Percentiles rank a stretch among this genome's conserved stretches.
phyloP scores from a whole-genome alignment of 306 rosid genomes.

The Cicer judaicum region DNA sequence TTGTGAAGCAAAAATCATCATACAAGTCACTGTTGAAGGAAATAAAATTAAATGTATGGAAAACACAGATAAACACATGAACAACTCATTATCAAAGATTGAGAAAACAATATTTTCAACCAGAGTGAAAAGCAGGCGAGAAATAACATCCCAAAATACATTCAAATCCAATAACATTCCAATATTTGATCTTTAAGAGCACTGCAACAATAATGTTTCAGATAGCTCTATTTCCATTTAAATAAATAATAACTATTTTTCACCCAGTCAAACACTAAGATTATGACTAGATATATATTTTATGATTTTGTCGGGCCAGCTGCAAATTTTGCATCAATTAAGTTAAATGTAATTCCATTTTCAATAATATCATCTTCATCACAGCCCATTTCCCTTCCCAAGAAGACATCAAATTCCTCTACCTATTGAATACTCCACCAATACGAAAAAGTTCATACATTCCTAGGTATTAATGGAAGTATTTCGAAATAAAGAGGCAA shows the following conservation, averaged over 20 bases:
- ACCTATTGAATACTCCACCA: not conserved
- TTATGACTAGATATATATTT: constrained; percentile 1
- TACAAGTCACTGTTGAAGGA: too few species aligned
- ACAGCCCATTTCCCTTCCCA: not conserved
- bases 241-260: constrained; percentile 14
- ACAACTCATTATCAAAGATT: not conserved
- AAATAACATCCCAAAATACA: constrained; percentile 10
- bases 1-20: too few species aligned
- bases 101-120: constrained; percentile 34
- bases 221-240: not conserved
- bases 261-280: not conserved
- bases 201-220: too few species aligned
- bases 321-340: not conserved
- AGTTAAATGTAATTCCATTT: constrained; percentile 1
- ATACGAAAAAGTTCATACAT: not conserved
- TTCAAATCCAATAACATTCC: too few species aligned
- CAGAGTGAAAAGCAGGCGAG: constrained; percentile 9
- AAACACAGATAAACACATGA: constrained; percentile 26
- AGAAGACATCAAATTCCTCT: not conserved
- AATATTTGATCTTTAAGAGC: too few species aligned
- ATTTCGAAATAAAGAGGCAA: not conserved
- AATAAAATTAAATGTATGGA: not conserved
- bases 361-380: constrained; percentile 13
- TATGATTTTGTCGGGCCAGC: constrained; percentile 1
- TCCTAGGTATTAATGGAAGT: not conserved